These are phyloP conservation scores for Aspergillus sp. DNA, from an alignment of 2,329 filamentous ascomycete species.

Conservation along the genomic window DNA sequence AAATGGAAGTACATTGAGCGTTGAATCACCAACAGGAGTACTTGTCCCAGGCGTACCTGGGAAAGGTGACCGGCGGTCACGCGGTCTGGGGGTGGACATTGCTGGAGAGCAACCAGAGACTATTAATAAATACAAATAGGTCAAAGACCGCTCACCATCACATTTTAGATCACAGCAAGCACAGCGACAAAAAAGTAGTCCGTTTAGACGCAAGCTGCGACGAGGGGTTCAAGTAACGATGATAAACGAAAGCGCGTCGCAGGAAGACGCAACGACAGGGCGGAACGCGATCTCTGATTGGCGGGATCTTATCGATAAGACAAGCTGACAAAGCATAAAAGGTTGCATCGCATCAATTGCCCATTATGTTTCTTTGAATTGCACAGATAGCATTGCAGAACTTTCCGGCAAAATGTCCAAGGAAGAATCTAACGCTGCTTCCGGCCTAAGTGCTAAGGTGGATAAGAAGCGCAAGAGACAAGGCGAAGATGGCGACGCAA, in stretches of 20 bases:
- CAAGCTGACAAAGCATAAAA: conserved; percentile 21
- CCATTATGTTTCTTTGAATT: conserved; percentile 1
- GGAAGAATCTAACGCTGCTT: conserved; percentile 5
- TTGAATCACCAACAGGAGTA: conserved; percentile 23
- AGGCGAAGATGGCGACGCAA: conserved; percentile 15
- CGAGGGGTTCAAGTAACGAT: too few relatives aligned
- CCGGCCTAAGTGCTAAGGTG: conserved; percentile 25
- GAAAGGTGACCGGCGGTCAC: conserved; percentile 18
- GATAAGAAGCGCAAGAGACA: conserved; percentile 37
- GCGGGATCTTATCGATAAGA: conserved; percentile 26
- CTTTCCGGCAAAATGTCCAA: conserved; percentile 13
- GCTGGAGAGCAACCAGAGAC: neutral
- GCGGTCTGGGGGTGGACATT: conserved; percentile 26
- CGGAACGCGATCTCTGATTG: conserved; percentile 11
- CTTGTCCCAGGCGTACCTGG: conserved; percentile 12
- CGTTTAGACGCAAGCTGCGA: too few relatives aligned
- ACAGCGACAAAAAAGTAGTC: too few relatives aligned
- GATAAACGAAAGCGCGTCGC: too few relatives aligned
- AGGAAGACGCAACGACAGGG: neutral
- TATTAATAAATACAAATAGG: too few relatives aligned
- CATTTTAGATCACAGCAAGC: too few relatives aligned
- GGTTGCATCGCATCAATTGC: conserved; percentile 2
- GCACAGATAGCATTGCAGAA: neutral
- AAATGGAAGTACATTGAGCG: conserved; percentile 11
- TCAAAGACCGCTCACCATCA: too few relatives aligned